Conservation (phyloP, 2,329 filamentous ascomycete genomes). For the Hypoxylon sp. region DNA sequence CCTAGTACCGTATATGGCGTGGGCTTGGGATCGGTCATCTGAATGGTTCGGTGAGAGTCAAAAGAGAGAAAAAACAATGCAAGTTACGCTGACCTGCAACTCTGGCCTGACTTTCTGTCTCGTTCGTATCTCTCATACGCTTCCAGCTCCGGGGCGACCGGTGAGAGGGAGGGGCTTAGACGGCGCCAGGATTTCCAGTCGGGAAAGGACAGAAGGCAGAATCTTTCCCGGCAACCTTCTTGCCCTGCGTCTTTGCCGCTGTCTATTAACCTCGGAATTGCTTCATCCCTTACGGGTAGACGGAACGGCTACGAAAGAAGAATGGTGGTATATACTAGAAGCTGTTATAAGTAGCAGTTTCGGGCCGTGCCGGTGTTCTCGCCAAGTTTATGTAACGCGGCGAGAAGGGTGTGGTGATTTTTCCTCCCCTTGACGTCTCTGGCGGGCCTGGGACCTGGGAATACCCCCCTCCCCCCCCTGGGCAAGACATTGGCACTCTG, state of each 20-base stretch:
- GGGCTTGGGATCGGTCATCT: background rate
- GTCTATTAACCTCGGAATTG: background rate
- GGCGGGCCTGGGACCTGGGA: background rate
- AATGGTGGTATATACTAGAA: constrained; percentile 20
- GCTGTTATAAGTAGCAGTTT: constrained; percentile 29
- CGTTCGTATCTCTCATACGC: constrained; percentile 21
- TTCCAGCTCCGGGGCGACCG: constrained; percentile 13
- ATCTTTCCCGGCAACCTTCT: too few species aligned
- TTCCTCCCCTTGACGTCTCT: constrained; percentile 5
- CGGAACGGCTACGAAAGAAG: constrained; percentile 11
- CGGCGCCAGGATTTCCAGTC: background rate
- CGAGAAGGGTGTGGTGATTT: background rate
- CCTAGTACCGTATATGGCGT: background rate
- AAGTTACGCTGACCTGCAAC: constrained; percentile 29
- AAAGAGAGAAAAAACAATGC: constrained; percentile 20
- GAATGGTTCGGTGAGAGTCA: too few species aligned
- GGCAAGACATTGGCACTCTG: too few species aligned
- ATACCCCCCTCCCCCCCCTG: too few species aligned
- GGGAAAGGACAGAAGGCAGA: background rate
- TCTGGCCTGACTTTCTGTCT: constrained; percentile 26
- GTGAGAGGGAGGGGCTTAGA: background rate
- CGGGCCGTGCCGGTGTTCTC: constrained; percentile 18
- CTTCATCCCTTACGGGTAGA: background rate
- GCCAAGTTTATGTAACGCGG: constrained; percentile 9
- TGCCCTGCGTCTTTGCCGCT: too few species aligned